Evolutionary conservation across 202 grass and related monocot species (phyloP), one percentile per base, ranked within the genome.

Genomic region (Alloteropsis angusta): DNA sequence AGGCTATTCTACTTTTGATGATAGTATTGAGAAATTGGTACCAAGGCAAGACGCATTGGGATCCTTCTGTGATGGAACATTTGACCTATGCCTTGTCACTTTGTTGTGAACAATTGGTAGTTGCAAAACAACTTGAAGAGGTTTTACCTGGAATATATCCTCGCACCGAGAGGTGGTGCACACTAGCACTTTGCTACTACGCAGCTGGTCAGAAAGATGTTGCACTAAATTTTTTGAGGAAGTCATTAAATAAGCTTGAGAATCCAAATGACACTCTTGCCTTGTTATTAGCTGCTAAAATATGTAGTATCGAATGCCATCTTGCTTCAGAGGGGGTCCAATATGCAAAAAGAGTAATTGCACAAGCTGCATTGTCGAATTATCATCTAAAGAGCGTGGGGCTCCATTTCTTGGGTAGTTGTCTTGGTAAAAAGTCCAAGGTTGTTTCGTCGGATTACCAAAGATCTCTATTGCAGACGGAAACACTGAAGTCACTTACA

Each of bases 51-150:
- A 90, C 82, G 11, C 78, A 92, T 47, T 98, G 96, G 96, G 96
- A 95, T 72, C 88, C 90, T 32, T 88, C 90, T 6, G 56, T 95
- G 37, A 91, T 98, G 85, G 92, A 98, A 38, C 96, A 95, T 59
- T 79, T 98, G 34, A 82, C 78, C 11, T 98, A 87, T 63, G 90
- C 90, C 37, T 62, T 98, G 13, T 91, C 88, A 1, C 43, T 98
- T 46, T 98, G 85, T 38, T 59, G 88, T 16, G 79, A 91, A 34
- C 84, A 86, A 19, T 80, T 68, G 61, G 52, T 93, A 47, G 28
- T 93, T 56, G 89, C 92, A 49, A 85, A 70, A 25, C 74, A 90
- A 49, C 62, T 93, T n/a, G 90, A 98, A 77, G 92, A 98, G 81
- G 80, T 95, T 65, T 78, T 94, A 47, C 92, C 96, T 1, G 89